These are phyloP conservation scores for Solanum piurae DNA, from an alignment of 257 asterid genomes.

Conservation along the genomic window DNA sequence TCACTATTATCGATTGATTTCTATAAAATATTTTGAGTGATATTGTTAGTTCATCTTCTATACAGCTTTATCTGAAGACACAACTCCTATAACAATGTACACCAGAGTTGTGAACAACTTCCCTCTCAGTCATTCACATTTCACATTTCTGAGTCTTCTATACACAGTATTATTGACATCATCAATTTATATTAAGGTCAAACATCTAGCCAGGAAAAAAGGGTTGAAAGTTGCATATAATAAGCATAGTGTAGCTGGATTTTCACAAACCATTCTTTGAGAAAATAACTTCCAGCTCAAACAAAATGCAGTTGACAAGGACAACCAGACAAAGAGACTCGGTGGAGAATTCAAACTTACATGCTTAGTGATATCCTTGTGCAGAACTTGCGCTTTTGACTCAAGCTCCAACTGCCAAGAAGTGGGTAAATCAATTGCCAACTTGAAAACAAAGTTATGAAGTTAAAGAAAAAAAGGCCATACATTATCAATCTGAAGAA, in stretches of 20 bases:
- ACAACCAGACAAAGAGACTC: not conserved
- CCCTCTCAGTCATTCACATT: not conserved
- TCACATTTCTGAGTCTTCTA: not conserved
- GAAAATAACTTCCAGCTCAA: not conserved
- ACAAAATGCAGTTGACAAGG: not conserved
- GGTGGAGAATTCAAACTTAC: slow-evolving; percentile 28
- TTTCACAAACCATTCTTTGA: not conserved
- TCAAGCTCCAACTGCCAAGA: slow-evolving; percentile 63
- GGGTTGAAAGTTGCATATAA: not conserved
- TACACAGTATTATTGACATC: not conserved
- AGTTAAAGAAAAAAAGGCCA: not conserved
- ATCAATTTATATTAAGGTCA: not conserved
- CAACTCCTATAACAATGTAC: not conserved
- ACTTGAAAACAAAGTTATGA: not conserved
- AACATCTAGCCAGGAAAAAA: not conserved
- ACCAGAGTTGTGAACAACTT: not conserved
- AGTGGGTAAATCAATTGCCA: not conserved
- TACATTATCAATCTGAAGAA: not conserved
- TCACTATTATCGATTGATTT: not conserved
- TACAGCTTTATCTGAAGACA: not conserved
- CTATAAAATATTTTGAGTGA: not conserved
- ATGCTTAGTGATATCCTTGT: slow-evolving; percentile 59
- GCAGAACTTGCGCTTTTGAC: slow-evolving; percentile 60
- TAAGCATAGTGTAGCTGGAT: not conserved
- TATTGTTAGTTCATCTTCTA: not conserved